These are phyloP conservation scores for Oryza coarctata DNA, from an alignment of 176 grass and related monocot genomes.

Conservation along the genomic window DNA sequence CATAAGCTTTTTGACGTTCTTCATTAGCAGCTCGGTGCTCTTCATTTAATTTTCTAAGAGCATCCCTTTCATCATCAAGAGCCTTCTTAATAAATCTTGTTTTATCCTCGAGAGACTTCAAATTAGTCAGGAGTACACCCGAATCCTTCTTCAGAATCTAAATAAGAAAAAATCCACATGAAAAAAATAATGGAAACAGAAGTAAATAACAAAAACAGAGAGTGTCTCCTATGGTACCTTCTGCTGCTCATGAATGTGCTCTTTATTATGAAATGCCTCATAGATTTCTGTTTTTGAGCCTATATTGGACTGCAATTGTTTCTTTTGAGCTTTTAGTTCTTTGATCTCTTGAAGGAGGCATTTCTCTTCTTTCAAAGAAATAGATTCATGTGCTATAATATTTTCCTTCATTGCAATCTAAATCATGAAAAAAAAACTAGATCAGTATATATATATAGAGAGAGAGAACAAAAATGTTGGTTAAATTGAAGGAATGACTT, in stretches of 20 bases:
- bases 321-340: conserved; percentile 72
- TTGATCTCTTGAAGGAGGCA: conserved; percentile 80
- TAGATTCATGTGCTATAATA: conserved; percentile 74
- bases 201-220: conserved; percentile 11
- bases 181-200: conserved; percentile 27
- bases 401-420: conserved; percentile 78
- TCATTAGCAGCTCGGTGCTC: conserved; percentile 66
- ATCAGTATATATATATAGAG: not conserved
- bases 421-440: conserved; percentile 4
- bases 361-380: conserved; percentile 83
- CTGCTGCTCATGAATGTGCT: conserved; percentile 69
- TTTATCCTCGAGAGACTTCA: conserved; percentile 62
- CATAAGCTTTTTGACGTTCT: conserved; percentile 68
- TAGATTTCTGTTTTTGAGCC: conserved; percentile 69
- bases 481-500: not conserved
- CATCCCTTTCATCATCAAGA: conserved; percentile 51
- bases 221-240: conserved; percentile 47
- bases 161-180: conserved; percentile 24
- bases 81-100: conserved; percentile 54
- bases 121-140: conserved; percentile 61
- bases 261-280: conserved; percentile 76
- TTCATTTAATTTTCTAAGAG: conserved; percentile 48
- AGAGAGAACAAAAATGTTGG: not conserved
- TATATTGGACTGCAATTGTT: conserved; percentile 59
- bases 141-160: conserved; percentile 84